Conservation (phyloP, 352 stramenopile genomes). For the Phytophthora melonis region DNA sequence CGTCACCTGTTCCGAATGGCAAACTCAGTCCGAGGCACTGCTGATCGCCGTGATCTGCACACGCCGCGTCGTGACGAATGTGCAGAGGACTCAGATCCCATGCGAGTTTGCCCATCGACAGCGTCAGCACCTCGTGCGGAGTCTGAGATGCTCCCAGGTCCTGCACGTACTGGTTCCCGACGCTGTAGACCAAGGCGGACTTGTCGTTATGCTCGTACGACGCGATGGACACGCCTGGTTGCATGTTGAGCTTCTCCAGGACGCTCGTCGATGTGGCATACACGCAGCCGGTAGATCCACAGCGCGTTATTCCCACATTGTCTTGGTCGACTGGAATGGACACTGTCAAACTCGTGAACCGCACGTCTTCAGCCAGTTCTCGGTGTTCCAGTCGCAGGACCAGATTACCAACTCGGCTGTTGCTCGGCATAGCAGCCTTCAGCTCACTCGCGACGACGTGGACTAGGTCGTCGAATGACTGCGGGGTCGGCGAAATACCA, state of each 20-base stretch:
- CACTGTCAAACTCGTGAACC: conserved; percentile 34
- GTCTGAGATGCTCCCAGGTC: conserved; percentile 2
- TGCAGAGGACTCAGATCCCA: conserved; percentile 47
- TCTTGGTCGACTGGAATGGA: conserved; percentile 28
- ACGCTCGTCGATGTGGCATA: conserved; percentile 34
- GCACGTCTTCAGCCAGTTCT: conserved; percentile 26
- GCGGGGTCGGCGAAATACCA: conserved; percentile 1
- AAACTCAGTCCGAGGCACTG: conserved; percentile 50
- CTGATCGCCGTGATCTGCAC: conserved; percentile 27
- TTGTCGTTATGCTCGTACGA: conserved; percentile 24
- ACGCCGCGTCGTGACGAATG: conserved; percentile 31
- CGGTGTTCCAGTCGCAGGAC: conserved; percentile 28
- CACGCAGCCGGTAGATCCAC: conserved; percentile 36
- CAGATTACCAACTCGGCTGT: conserved; percentile 22
- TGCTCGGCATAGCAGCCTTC: conserved; percentile 14
- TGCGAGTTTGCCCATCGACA: conserved; percentile 57
- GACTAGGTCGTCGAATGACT: conserved; percentile 27
- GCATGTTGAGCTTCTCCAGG: conserved; percentile 28
- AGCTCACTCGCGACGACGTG: conserved; percentile 28
- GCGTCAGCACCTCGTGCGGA: conserved; percentile 42
- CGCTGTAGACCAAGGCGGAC: conserved; percentile 42
- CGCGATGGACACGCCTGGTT: conserved; percentile 31
- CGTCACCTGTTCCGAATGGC: conserved; percentile 27
- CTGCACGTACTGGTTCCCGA: conserved; percentile 24
- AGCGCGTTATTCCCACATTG: conserved; percentile 14